A percentile compares a stretch with the other conserved stretches of the same genome.
These are phyloP conservation scores for Claviceps spartinae DNA, from an alignment of 2,329 filamentous ascomycete species.

Conservation along the genomic window DNA sequence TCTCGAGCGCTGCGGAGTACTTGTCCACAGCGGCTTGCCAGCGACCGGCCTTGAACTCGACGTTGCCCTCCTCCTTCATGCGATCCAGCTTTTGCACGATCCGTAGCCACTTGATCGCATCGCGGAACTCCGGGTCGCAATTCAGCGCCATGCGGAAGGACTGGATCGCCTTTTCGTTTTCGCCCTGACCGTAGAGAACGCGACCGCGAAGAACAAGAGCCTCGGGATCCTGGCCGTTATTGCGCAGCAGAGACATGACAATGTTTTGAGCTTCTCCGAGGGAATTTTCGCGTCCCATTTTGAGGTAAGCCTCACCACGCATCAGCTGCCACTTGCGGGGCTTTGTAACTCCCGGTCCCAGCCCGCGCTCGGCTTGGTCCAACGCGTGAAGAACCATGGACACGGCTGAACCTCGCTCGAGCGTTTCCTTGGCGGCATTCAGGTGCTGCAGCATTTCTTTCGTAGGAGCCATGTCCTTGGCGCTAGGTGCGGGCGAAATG, in stretches of 20 bases:
- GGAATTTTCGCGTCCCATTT: constrained; percentile 81
- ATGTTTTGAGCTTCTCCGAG: constrained; percentile 87
- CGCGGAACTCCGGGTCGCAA: constrained; percentile 83
- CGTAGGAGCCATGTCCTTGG: constrained; percentile 75
- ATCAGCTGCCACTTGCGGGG: constrained; percentile 91
- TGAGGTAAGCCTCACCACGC: constrained; percentile 80
- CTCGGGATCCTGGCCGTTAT: constrained; percentile 86
- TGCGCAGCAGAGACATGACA: constrained; percentile 72
- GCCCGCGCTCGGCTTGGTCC: constrained; percentile 72
- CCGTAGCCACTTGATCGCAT: constrained; percentile 76
- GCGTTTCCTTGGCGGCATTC: constrained; percentile 61
- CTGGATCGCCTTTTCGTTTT: constrained; percentile 88
- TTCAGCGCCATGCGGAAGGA: constrained; percentile 81
- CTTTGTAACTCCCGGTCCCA: constrained; percentile 61
- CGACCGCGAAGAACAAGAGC: constrained; percentile 80
- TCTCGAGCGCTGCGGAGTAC: constrained; percentile 68
- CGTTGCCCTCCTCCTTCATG: constrained; percentile 89
- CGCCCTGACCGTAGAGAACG: constrained; percentile 78
- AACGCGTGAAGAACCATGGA: constrained; percentile 89
- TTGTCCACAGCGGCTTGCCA: constrained; percentile 72
- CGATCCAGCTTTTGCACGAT: constrained; percentile 84
- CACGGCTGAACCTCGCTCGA: constrained; percentile 61
- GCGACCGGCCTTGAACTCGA: constrained; percentile 72
- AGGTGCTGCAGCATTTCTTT: constrained; percentile 76
- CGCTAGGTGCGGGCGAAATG: constrained; percentile 67